Evolutionary conservation across 306 rosid species (phyloP).

Genomic region (Trifolium fragiferum): DNA sequence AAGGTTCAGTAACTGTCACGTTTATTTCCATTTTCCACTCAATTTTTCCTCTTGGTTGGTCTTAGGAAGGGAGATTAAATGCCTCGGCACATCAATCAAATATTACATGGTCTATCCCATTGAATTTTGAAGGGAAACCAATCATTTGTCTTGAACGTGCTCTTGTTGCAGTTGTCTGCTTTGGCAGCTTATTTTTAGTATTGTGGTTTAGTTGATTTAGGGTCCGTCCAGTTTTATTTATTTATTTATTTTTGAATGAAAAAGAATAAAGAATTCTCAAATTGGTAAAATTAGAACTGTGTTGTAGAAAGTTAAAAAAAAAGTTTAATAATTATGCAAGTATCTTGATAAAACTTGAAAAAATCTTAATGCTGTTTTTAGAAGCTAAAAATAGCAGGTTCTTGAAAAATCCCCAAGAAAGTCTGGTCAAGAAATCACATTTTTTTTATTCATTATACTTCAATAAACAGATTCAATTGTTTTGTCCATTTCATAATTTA

Average conservation of each 20-base stretch:
- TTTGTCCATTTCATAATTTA: constrained; percentile 2
- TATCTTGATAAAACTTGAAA: background rate
- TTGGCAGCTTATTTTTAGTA: constrained; percentile 15
- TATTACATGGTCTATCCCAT: constrained; percentile 19
- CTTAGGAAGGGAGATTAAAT: background rate
- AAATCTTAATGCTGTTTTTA: background rate
- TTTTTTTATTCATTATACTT: background rate
- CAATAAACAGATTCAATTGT: background rate
- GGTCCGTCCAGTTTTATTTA: background rate
- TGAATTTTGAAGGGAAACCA: background rate
- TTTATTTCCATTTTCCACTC: background rate
- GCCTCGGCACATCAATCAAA: constrained; percentile 15
- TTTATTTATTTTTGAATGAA: background rate
- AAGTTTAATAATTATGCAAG: background rate
- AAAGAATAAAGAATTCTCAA: constrained; percentile 4
- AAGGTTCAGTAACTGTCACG: background rate
- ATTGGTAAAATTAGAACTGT: background rate
- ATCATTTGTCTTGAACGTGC: background rate
- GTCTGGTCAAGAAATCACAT: background rate
- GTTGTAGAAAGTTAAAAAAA: background rate
- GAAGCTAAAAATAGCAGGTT: constrained; percentile 1
- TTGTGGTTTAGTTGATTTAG: constrained; percentile 17
- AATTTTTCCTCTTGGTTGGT: background rate
- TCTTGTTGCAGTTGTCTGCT: constrained; percentile 9
- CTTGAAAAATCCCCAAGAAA: background rate